Base-by-base conservation (phyloP, 1,139 yeast genomes). In the Saccharomyces hybrid region DNA sequence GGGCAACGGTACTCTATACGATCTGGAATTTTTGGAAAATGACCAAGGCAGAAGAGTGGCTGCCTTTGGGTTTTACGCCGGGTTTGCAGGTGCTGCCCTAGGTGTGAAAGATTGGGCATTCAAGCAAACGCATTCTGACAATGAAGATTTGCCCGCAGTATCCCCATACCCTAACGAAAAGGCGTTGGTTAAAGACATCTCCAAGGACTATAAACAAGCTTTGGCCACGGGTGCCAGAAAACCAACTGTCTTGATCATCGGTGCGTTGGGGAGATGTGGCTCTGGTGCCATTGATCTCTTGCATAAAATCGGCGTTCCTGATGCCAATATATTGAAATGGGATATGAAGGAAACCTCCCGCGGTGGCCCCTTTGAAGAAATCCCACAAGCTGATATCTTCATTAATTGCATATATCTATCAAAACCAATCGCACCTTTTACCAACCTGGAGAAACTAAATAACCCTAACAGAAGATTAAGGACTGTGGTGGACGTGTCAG, bases 211-310 rank as follows among this genome's bases (percentile, higher is more conserved):
- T 61, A 73, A 73, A 21, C 75, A 70, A 46, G 96, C 95, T 14
- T 75, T 83, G 59, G 76, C 71, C 49, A 79, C 75, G 52, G 85
- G 84, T 53, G 87, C 86, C 52, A 78, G 76, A 69, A 77, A 75
- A 64, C 99, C 98, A 61, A 85, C 79, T 54, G 88, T 86, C 51
- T 78, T 93, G 65, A 86, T 93, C 55, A 93, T 93, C 70, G 99
- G 99, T 68, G 99, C 99, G 27, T 79, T 91, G 58, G 99, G 99
- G 60, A 86, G 99, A 78, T 93, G 99, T 75, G 99, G 99, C 56
- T 84, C 95, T n/a, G 99, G 99, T 70, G 98, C 99, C 41, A 76
- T 88, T 62, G 95, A 87, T 63, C 78, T 90, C 58, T 81, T 89
- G 74, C 79, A 78, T 63, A 86, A 86, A 75, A 85, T 80, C 55